Conservation (phyloP, 2,329 filamentous ascomycete species). For the Xylariomycetidae sp. region DNA sequence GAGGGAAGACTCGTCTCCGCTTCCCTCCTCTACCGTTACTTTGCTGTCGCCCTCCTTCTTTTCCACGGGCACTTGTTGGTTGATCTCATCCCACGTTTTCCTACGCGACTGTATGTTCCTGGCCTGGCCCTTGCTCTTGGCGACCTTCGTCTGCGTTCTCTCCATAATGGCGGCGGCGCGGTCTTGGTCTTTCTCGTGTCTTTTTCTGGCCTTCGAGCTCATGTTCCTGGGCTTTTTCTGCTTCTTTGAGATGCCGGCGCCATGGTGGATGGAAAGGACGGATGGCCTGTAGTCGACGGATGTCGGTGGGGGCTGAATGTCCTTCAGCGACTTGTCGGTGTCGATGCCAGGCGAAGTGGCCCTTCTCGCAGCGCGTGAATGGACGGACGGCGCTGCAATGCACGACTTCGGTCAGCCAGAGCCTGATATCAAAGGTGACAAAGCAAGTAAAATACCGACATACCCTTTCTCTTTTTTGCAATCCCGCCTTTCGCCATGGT, state of each 20-base stretch:
- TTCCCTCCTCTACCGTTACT: constrained; percentile 14
- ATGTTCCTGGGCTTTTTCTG: constrained; percentile 50
- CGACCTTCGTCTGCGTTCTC: constrained; percentile 49
- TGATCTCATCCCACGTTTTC: constrained; percentile 55
- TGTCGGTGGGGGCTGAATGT: constrained; percentile 44
- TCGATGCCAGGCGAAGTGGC: constrained; percentile 65
- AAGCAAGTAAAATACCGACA: neutral
- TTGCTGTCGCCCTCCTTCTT: constrained; percentile 11
- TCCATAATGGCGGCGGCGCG: constrained; percentile 55
- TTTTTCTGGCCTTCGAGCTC: constrained; percentile 48
- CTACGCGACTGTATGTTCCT: constrained; percentile 41
- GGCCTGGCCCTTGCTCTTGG: constrained; percentile 46
- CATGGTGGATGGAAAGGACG: constrained; percentile 62
- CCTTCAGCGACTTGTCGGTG: constrained; percentile 65
- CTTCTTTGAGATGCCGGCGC: constrained; percentile 64
- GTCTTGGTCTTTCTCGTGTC: constrained; percentile 53
- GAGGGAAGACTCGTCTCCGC: constrained; percentile 12
- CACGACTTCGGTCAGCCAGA: constrained; percentile 1
- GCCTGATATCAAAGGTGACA: neutral
- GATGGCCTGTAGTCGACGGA: constrained; percentile 51
- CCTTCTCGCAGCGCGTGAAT: constrained; percentile 69
- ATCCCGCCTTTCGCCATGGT: constrained; percentile 30
- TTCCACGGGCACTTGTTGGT: constrained; percentile 30
- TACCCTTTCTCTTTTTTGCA: constrained; percentile 27
- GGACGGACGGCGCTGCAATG: constrained; percentile 52